Evolutionary conservation across 257 asterid genomes (phyloP).

Genomic region (Nicotiana otophora): DNA sequence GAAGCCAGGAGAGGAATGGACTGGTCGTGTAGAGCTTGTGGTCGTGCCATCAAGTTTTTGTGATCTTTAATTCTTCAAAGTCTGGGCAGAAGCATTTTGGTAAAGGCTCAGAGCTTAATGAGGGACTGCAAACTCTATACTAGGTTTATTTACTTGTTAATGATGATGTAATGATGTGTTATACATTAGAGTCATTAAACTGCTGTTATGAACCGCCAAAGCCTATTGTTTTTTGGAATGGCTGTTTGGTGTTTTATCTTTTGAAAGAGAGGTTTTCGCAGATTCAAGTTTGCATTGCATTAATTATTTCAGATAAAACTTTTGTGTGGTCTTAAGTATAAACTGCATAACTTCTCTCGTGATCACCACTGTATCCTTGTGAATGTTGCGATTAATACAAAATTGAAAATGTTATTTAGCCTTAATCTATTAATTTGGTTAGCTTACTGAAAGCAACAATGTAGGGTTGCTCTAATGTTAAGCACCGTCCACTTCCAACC

Average conservation of each 20-base stretch:
- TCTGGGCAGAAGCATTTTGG: background rate
- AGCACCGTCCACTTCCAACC: no score
- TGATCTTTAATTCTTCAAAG: conserved; percentile 34
- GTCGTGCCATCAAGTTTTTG: conserved; percentile 80
- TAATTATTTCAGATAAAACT: background rate
- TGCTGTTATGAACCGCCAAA: background rate
- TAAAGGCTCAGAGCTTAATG: background rate
- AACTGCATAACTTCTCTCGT: background rate
- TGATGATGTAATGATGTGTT: background rate
- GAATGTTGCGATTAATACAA: background rate
- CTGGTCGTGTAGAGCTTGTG: conserved; percentile 58
- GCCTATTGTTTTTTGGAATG: conserved; percentile 11
- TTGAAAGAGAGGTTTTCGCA: background rate
- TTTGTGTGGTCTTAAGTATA: background rate
- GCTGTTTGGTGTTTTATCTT: conserved; percentile 2
- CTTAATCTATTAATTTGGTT: background rate
- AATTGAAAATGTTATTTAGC: background rate
- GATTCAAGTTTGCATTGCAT: background rate
- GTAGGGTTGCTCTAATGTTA: no score
- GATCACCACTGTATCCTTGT: background rate
- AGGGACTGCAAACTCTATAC: background rate
- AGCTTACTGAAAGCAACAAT: background rate
- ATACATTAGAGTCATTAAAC: background rate
- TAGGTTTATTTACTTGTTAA: background rate
- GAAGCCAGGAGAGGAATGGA: conserved; percentile 92